Base-by-base conservation (phyloP, 1,284 basidiomycete species). In the Retiboletus flavoniger region DNA sequence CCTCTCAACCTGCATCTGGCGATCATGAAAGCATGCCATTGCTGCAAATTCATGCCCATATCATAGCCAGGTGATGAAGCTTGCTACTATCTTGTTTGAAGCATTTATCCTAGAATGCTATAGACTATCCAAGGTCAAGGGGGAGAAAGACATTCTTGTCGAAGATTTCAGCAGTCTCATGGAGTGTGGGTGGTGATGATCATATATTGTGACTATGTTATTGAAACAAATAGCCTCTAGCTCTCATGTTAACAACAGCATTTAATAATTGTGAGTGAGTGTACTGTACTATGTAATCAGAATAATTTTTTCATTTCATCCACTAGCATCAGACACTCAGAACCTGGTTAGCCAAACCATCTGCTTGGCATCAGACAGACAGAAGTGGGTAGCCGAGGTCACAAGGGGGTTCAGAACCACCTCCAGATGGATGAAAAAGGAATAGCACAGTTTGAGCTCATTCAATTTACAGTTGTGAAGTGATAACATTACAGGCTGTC, bases 1-100 rank as follows among this genome's bases (percentile, higher is more conserved):
- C 69, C 83, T 95, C 49, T 93, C 94, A 3, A 95, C 93, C n/a
- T 96, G 94, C 74, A 89, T 96, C 47, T 97, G 94, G 94, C 89
- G 93, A 71, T 91, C 88, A 38, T 84, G 92, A 5, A 80, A 80
- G 59, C 89, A 93, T 60, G 94, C 94, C 1, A 74, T 86, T 34
- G 84, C 84, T 7, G 93, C 93, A 0, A 93, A 86, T 62, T 82
- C 83, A 2, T 82, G 86, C 6, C 91, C 91, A 13, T 80, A 89
- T 61, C 94, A 96, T 64, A 80, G 89, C 50, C 79, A 79, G 39
- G 94, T 93, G 6, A 93, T 93, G 85, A 81, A 78, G 58, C 80
- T 95, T 14, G 89, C 94, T 0, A 81, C 81, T 7, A 74, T 76
- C 9, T 87, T 89, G 0, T 96, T 93, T 68, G 89, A 93, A 63